phyloP scores from a whole-genome alignment of 2,329 filamentous ascomycete genomes.

The Aaosphaeria arxii region DNA sequence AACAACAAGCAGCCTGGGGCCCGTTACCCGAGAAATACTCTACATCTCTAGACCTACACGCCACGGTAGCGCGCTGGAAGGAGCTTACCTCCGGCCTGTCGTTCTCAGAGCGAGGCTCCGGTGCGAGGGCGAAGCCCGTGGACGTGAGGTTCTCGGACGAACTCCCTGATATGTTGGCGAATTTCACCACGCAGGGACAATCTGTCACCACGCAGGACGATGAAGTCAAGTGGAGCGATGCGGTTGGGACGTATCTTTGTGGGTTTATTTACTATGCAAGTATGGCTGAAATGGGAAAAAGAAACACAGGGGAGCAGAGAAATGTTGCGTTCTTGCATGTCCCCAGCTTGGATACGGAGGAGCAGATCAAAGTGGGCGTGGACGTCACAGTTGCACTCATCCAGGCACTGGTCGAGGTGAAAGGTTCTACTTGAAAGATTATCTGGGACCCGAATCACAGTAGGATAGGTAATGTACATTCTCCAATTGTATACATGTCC shows the following conservation, averaged over 20 bases:
- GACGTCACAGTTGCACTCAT: constrained; percentile 30
- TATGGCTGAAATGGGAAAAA: constrained; percentile 18
- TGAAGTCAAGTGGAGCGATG: constrained; percentile 29
- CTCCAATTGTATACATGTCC: too few relatives aligned
- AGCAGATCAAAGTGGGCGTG: constrained; percentile 25
- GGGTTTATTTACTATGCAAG: constrained; percentile 43
- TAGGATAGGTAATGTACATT: too few relatives aligned
- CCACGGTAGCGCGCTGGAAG: constrained; percentile 10
- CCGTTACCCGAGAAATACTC: constrained; percentile 15
- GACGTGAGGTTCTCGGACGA: constrained; percentile 1
- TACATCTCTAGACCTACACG: constrained; percentile 14
- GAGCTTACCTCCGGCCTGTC: constrained; percentile 4
- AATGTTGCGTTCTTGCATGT: constrained; percentile 43
- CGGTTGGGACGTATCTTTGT: constrained; percentile 41
- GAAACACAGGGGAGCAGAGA: constrained; percentile 3
- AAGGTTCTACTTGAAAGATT: too few relatives aligned
- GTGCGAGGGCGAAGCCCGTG: not conserved
- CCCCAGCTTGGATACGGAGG: constrained; percentile 30
- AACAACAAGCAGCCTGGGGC: constrained; percentile 24
- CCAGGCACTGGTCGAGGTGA: constrained; percentile 23
- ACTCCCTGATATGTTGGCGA: constrained; percentile 2
- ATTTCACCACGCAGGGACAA: not conserved
- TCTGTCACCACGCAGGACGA: not conserved
- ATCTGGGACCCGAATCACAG: too few relatives aligned
- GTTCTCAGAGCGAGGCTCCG: not conserved